Evolutionary conservation across 352 stramenopile genomes (phyloP), one percentile per base, ranked within the genome.

Genomic region (Nothophytophthora sp.): DNA sequence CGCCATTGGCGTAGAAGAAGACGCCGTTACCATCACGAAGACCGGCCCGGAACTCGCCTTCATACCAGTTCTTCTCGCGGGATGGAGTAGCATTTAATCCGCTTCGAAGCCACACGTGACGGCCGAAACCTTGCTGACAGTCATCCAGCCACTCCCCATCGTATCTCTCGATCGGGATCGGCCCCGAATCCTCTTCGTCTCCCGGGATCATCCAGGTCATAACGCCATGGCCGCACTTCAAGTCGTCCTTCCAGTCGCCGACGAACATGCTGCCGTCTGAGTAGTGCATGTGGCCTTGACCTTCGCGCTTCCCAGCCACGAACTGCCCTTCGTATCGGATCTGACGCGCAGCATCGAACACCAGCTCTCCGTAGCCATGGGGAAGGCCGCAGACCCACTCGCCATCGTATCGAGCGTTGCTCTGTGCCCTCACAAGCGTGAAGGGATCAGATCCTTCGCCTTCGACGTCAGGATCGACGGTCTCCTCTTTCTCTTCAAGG

Each of bases 1-100:
- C 81, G 3, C 89, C 89, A 37, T 96, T 94, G 8, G 83, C 76
- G 42, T 97, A 97, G 60, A 84, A 88, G 42, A 97, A 96, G 0
- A 72, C 68, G 0, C 89, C 89, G 20, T 63, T 40, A 5, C 84
- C 86, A 45, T 91, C 63, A 19, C 84, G 82, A 5, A 87, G 46
- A 0, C 88, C 89, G 38, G 73, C 25, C 6, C 45, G 44, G 45
- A 90, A 95, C 35, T 87, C 64, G n/a, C 88, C 88, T 57, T 90
- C 63, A 70, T 95, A 97, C 57, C 84, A 94, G 55, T 94, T 94
- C 40, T 85, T 81, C 47, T 86, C 63, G 27, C 67, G 56, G 15
- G 76, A 49, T 11, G 33, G 47, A 32, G 19, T 50, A 13, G 47
- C 28, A 22, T 41, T 27, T 8, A 16, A 16, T 48, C 44, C 34